Base-by-base conservation (phyloP, 2,329 filamentous ascomycete genomes). In the Xylaria sp. region DNA sequence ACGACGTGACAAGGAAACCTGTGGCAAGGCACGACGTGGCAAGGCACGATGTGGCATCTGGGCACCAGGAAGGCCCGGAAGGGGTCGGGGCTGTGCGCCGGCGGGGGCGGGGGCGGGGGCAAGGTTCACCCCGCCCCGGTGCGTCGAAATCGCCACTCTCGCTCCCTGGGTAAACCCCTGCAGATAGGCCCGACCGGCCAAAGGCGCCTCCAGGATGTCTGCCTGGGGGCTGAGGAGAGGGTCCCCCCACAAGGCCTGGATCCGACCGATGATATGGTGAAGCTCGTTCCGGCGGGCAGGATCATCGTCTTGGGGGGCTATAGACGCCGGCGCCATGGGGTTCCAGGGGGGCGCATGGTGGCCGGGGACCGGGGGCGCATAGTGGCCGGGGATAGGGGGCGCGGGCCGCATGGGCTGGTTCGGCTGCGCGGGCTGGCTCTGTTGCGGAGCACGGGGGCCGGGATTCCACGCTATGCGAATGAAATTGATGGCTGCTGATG, bases 101-200 rank as follows among this genome's bases (percentile, higher is more conserved):
- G 29, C 4, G 29, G 4, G 5, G 11, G 29, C 29, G 39, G 9
- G 6, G 20, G 20, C 21, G 48, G 19, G 7, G n/a, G 19, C 6
- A 9, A n/a, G n/a, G n/a, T n/a, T 26, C 19, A n/a, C 48, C 17
- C 26, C 2, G n/a, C 19, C 41, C 17, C 39, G 39, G 9, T 16
- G 38, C 19, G 50, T 41, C 8, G 44, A 37, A 9, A 46, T 47
- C 1, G 34, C 43, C 11, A 63, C 46, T 7, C 34, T 44, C 7
- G 22, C 17, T 4, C 65, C 64, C 20, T 67, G 19, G 11, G 63
- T 59, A 16, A 69, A 59, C 22, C 67, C 66, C 48, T 68, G 57
- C 21, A 70, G 48, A 44, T 63, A 70, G 46, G 64, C 66, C 26
- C 59, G 64, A 2, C 60, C 54, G 8, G 65, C 63, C 34, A 60